These are phyloP conservation scores for Teratosphaeria zuluensis DNA, from an alignment of 2,329 filamentous ascomycete genomes.

Conservation along the genomic window DNA sequence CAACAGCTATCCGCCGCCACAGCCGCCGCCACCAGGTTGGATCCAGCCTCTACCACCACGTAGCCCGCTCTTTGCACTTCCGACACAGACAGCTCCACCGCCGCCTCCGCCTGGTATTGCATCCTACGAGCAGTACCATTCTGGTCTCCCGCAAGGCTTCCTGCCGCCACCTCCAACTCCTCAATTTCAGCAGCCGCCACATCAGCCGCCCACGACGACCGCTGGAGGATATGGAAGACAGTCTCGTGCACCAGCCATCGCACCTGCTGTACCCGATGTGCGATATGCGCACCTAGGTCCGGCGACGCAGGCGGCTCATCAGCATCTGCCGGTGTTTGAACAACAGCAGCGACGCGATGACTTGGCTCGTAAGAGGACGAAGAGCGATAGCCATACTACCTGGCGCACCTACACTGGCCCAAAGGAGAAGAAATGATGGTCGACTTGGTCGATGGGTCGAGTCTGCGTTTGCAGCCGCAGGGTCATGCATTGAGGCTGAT, in stretches of 20 bases:
- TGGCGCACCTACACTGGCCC: neutral
- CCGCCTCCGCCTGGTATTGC: slow-evolving; percentile 6
- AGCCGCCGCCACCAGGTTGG: slow-evolving; percentile 2
- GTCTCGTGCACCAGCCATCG: slow-evolving; percentile 18
- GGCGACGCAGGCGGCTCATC: neutral
- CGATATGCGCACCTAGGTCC: slow-evolving; percentile 10
- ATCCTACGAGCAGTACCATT: slow-evolving; percentile 3
- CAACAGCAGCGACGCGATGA: slow-evolving; percentile 13
- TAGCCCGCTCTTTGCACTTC: slow-evolving; percentile 10
- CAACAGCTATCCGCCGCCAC: slow-evolving; percentile 8
- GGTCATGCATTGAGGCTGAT: neutral
- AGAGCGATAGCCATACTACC: slow-evolving; percentile 6
- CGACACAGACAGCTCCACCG: slow-evolving; percentile 2
- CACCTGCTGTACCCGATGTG: slow-evolving; percentile 15
- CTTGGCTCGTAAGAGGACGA: slow-evolving; percentile 4
- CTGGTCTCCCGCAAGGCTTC: neutral
- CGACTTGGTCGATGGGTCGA: neutral
- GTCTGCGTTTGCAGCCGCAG: neutral
- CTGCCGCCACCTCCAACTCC: slow-evolving; percentile 5
- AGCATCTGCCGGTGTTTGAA: slow-evolving; percentile 20
- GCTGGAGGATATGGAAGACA: slow-evolving; percentile 3
- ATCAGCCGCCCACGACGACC: neutral
- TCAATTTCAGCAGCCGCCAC: neutral
- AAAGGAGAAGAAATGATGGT: neutral
- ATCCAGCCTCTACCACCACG: slow-evolving; percentile 1